These are phyloP conservation scores for Yamadazyma triangularis DNA, from an alignment of 1,139 yeast genomes.

Conservation along the genomic window DNA sequence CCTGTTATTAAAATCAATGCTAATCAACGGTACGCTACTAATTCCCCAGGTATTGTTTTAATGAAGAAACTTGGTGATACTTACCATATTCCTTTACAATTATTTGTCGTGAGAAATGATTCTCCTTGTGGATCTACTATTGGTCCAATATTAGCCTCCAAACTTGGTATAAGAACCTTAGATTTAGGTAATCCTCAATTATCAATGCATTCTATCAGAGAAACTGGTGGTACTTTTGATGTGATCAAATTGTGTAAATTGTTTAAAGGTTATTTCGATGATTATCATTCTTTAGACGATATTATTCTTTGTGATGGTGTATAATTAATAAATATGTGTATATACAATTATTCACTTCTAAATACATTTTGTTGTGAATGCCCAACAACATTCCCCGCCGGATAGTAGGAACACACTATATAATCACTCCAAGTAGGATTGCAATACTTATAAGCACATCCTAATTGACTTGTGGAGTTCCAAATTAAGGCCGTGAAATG, in stretches of 20 bases:
- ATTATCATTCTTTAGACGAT: conserved; percentile 25
- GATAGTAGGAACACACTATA: conserved; percentile 56
- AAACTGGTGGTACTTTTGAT: conserved; percentile 84
- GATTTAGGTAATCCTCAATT: conserved; percentile 94
- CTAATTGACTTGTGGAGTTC: conserved; percentile 30
- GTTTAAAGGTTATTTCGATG: conserved; percentile 57
- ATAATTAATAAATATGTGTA: conserved; percentile 4
- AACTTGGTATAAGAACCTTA: conserved; percentile 82
- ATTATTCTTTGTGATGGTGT: conserved; percentile 21
- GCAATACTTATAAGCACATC: conserved; percentile 38
- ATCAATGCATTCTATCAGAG: conserved; percentile 94
- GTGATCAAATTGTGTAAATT: conserved; percentile 57
- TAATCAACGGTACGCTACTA: conserved; percentile 92
- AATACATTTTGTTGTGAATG: conserved; percentile 22
- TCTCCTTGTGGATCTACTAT: conserved; percentile 96
- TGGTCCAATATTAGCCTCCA: conserved; percentile 89
- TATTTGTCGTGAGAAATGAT: conserved; percentile 88
- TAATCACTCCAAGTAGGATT: conserved; percentile 48
- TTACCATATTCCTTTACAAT: conserved; percentile 65
- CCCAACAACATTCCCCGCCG: conserved; percentile 57
- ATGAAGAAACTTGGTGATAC: conserved; percentile 66
- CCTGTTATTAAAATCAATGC: conserved; percentile 94
- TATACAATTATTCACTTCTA: not conserved
- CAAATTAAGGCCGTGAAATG: conserved; percentile 43
- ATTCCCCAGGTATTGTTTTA: conserved; percentile 82